Conservation (phyloP, 352 stramenopile genomes). For the Phytophthora uliginosa region DNA sequence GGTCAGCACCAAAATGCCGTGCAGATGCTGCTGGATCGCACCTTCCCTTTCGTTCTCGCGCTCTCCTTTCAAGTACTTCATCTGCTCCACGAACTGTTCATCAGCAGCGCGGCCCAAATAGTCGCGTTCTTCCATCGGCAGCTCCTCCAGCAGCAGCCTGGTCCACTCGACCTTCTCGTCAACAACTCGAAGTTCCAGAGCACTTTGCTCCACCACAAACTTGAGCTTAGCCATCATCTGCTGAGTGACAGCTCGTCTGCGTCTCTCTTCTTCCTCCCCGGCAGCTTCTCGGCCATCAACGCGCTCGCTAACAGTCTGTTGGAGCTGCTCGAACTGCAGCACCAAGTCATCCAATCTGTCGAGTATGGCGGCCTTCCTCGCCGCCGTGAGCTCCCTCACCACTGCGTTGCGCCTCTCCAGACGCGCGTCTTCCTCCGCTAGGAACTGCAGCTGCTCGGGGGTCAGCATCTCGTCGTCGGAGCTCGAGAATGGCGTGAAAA, state of each 20-base stretch:
- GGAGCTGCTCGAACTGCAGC: slow-evolving; percentile 31
- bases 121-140: slow-evolving; percentile 54
- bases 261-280: background rate
- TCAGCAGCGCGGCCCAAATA: slow-evolving; percentile 65
- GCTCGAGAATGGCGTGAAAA: background rate
- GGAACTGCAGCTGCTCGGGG: slow-evolving; percentile 21
- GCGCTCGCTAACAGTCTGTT: slow-evolving; percentile 5
- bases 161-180: slow-evolving; percentile 44
- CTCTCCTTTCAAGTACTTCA: slow-evolving; percentile 64
- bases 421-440: slow-evolving; percentile 32
- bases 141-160: slow-evolving; percentile 48
- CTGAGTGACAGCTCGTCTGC: slow-evolving; percentile 10
- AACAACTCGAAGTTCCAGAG: slow-evolving; percentile 27
- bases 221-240: slow-evolving; percentile 59
- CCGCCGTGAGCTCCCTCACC: slow-evolving; percentile 19
- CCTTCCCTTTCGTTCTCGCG: slow-evolving; percentile 37
- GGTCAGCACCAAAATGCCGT: slow-evolving; percentile 47
- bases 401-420: slow-evolving; percentile 23
- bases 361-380: slow-evolving; percentile 9
- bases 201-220: slow-evolving; percentile 48
- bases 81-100: slow-evolving; percentile 68
- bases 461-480: slow-evolving; percentile 17
- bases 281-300: background rate
- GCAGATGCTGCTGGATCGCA: slow-evolving; percentile 54
- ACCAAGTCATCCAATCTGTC: slow-evolving; percentile 22